These are phyloP conservation scores for Protea cynaroides DNA, from an alignment of 164 flowering plant genomes.

Conservation along the genomic window DNA sequence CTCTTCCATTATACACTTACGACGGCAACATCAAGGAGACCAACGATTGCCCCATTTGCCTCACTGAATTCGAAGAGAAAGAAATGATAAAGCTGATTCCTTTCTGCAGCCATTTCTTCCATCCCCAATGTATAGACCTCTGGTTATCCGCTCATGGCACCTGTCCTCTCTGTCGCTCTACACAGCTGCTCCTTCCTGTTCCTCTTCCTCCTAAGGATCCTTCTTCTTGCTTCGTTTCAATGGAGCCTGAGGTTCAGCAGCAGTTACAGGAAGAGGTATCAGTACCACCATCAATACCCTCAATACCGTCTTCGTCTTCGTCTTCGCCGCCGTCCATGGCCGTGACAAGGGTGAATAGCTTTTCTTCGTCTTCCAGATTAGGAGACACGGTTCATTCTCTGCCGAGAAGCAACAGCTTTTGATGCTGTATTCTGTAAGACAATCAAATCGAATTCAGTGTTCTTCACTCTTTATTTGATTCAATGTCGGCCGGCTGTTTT, in stretches of 20 bases:
- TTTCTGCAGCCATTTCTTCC: conserved; percentile 52
- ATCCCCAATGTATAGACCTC: conserved; percentile 51
- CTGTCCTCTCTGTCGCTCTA: conserved; percentile 62
- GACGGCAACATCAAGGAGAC: conserved; percentile 21
- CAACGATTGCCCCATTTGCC: conserved; percentile 51
- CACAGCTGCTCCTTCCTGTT: conserved; percentile 4
- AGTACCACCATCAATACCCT: neutral
- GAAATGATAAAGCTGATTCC: conserved; percentile 52
- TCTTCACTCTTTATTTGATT: too few species aligned
- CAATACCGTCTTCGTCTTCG: neutral
- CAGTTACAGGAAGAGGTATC: neutral
- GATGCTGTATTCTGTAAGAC: neutral
- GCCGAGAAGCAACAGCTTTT: conserved; percentile 27
- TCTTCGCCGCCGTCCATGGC: too few species aligned
- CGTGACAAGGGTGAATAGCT: conserved; percentile 23
- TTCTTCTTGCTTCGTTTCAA: conserved; percentile 5
- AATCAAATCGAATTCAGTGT: too few species aligned
- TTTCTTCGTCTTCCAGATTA: conserved; percentile 13
- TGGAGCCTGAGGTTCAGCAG: neutral
- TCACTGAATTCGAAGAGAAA: conserved; percentile 41
- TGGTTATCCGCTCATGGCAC: conserved; percentile 52
- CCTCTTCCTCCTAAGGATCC: too few species aligned
- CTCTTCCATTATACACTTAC: conserved; percentile 38
- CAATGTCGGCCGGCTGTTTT: too few species aligned
- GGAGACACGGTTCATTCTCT: conserved; percentile 5